Base-by-base conservation (phyloP, 805 yeast genomes). In the Candida tallmaniae region DNA sequence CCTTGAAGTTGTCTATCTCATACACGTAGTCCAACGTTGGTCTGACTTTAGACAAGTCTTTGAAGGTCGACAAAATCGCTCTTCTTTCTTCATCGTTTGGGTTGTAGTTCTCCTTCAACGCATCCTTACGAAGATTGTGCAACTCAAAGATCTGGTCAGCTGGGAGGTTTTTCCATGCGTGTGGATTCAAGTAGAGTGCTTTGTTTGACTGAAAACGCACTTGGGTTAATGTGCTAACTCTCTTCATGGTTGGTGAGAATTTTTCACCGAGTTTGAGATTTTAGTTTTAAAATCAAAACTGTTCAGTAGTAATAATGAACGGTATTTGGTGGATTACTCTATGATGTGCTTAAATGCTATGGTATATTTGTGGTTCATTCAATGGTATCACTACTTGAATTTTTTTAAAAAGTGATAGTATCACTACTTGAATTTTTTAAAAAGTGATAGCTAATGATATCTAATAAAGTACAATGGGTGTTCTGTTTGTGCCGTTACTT, bases 141-240 rank as follows among this genome's bases (percentile, higher is more conserved):
- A 83, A 64, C 39, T 73, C 73, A 40, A 81, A 66, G 31, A 83
- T 74, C 41, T 71, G 67, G 37, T 77, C 76, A 11, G 83, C 73
- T 10, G 85, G 80, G 38, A 81, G 65, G 0, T 80, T 83, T 33
- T 67, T 63, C 94, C 94, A 83, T 34, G 73, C 69, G 36, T 74
- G 75, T 3, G 94, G 94, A 36, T 73, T 72, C 40, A 77, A 61
- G 46, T 73, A 74, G 18, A 78, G 56, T 9, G 66, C 53, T 17
- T 29, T 26, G 23, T 29, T 34, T 17, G 43, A 40, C 14, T 42
- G 38, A 15, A 29, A 31, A 23, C 51, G 42, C 6, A 36, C 31
- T 27, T 31, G 35, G n/a, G n/a, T n/a, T n/a, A n/a, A 6, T 4
- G 16, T 11, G n/a, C 10, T 16, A 7, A 23, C 19, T 12, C 11